phyloP scores from a whole-genome alignment of 2,329 filamentous ascomycete species.

The Neurospora crassa region DNA sequence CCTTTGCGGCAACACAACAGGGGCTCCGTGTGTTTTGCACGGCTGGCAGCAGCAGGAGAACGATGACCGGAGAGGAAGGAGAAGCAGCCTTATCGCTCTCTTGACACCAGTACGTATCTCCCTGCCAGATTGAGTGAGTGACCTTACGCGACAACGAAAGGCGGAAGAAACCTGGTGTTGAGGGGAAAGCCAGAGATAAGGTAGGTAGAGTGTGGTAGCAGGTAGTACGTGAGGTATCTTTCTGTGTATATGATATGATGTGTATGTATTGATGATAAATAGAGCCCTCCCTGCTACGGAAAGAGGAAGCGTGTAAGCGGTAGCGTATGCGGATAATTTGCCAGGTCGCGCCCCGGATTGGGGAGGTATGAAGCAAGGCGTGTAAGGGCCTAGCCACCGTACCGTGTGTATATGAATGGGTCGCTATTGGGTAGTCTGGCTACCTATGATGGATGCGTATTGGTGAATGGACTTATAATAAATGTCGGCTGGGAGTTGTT shows the following conservation, averaged over 20 bases:
- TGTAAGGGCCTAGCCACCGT: neutral
- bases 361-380: slow-evolving; percentile 8
- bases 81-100: neutral
- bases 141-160: neutral
- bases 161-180: neutral
- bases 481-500: neutral
- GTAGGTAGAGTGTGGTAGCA: neutral
- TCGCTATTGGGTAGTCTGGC: neutral
- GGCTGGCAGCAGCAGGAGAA: neutral
- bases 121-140: neutral
- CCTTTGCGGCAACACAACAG: neutral
- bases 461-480: neutral
- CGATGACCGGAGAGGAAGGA: neutral
- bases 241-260: neutral
- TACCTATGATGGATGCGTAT: neutral
- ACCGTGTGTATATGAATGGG: neutral
- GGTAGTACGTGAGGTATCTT: slow-evolving; percentile 1
- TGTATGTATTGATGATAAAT: slow-evolving; percentile 1
- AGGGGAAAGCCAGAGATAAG: neutral
- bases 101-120: neutral
- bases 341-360: slow-evolving; percentile 10
- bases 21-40: neutral
- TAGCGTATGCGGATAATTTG: slow-evolving; percentile 13
- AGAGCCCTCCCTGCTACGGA: neutral
- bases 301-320: neutral